Evolutionary conservation across 805 yeast species (phyloP).

Genomic region (Schizosaccharomyces osmophilus): DNA sequence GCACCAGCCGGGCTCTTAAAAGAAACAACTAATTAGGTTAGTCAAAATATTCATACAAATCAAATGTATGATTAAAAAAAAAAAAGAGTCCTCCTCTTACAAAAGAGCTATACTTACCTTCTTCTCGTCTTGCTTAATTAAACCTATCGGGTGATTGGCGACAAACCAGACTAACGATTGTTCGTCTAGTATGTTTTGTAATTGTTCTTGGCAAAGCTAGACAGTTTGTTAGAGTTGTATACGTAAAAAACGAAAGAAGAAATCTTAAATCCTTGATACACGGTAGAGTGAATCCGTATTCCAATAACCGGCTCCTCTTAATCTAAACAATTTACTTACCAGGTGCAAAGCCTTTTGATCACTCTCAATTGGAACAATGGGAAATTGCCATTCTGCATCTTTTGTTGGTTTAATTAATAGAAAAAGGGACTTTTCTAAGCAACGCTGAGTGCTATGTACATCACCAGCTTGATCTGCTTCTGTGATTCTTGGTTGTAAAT

Average conservation of each 20-base stretch:
- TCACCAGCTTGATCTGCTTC: slow-evolving; percentile 49
- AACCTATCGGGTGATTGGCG: not conserved
- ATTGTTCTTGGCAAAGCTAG: not conserved
- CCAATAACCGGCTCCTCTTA: not conserved
- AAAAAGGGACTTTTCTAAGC: slow-evolving; percentile 56
- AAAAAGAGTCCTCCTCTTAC: not conserved
- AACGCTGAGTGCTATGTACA: slow-evolving; percentile 47
- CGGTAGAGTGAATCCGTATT: no score
- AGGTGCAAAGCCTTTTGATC: not conserved
- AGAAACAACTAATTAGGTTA: not conserved
- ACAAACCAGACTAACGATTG: not conserved
- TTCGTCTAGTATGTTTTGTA: not conserved
- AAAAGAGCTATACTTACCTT: not conserved
- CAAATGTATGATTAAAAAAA: not conserved
- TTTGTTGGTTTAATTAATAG: slow-evolving; percentile 28
- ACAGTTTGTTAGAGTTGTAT: not conserved
- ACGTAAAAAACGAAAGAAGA: not conserved
- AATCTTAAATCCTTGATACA: not conserved
- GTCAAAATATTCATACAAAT: not conserved
- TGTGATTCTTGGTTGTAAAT: slow-evolving; percentile 46
- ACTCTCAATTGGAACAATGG: slow-evolving; percentile 14
- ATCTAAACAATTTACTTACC: not conserved
- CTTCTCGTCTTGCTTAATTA: not conserved
- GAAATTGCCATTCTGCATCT: slow-evolving; percentile 40
- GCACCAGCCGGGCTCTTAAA: not conserved